phyloP scores from a whole-genome alignment of 1,284 basidiomycete species.

The Trametes versicolor region DNA sequence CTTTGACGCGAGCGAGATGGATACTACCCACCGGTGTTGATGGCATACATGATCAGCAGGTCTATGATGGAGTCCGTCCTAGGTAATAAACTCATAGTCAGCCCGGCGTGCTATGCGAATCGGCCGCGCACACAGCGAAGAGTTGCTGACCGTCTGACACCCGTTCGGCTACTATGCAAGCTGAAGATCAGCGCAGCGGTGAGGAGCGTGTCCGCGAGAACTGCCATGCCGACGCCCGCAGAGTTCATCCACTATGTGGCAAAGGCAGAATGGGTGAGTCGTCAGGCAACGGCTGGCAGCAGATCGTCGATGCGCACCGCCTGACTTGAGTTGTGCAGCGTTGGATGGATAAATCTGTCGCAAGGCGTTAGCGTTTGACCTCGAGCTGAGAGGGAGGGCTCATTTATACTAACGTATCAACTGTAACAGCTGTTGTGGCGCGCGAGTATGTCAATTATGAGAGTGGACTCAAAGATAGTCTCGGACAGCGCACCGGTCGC shows the following conservation, averaged over 20 bases:
- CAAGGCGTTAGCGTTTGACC: not conserved
- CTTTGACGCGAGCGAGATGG: not conserved
- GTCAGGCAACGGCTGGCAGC: not conserved
- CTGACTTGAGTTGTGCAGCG: conserved; percentile 26
- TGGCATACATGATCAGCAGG: conserved; percentile 29
- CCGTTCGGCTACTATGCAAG: conserved; percentile 27
- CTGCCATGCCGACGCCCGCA: conserved; percentile 28
- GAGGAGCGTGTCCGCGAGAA: conserved; percentile 29
- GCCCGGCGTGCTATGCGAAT: not conserved
- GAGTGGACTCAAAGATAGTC: not conserved
- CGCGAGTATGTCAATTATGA: not conserved
- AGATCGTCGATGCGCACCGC: conserved; percentile 16
- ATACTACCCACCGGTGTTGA: conserved; percentile 25
- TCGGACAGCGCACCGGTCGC: conserved; percentile 16
- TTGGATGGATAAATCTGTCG: conserved; percentile 20
- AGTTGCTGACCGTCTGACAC: conserved; percentile 21
- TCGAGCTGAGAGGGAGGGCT: not conserved
- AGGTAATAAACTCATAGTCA: not conserved
- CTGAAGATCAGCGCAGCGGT: conserved; percentile 27
- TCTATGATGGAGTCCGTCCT: conserved; percentile 32
- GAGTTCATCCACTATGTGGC: conserved; percentile 31
- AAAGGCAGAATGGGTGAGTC: not conserved
- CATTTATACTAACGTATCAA: conserved; percentile 18
- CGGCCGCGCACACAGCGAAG: not conserved
- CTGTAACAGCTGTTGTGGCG: conserved; percentile 22